These are phyloP conservation scores for Arachis hypogaea DNA, from an alignment of 306 rosid genomes.

Conservation along the genomic window DNA sequence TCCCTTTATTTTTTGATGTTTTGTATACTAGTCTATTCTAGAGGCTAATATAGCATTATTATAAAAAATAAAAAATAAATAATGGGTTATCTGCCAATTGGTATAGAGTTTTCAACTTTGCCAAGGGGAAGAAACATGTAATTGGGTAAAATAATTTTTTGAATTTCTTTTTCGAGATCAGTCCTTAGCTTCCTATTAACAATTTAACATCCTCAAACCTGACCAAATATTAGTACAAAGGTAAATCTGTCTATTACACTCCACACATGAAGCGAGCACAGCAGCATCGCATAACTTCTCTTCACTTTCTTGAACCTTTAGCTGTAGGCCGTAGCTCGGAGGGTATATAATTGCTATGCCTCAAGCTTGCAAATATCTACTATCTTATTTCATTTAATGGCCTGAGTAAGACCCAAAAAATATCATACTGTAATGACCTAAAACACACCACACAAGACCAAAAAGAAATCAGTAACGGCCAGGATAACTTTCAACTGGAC, in stretches of 20 bases:
- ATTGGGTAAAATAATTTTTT: not conserved
- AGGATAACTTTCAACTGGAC: slow-evolving; percentile 34
- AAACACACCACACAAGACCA: slow-evolving; percentile 19
- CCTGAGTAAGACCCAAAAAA: slow-evolving; percentile 33
- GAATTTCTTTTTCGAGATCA: not conserved
- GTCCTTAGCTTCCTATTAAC: not conserved
- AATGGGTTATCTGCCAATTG: too few relatives aligned
- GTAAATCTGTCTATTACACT: slow-evolving; percentile 22
- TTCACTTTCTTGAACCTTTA: slow-evolving; percentile 11
- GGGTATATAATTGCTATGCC: slow-evolving; percentile 4
- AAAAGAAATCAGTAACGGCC: slow-evolving; percentile 22
- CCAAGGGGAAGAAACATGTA: not conserved
- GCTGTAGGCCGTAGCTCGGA: slow-evolving; percentile 24
- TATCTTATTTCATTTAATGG: slow-evolving; percentile 25
- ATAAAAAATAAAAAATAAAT: too few relatives aligned
- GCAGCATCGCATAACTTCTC: not conserved
- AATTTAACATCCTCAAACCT: not conserved
- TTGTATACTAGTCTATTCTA: too few relatives aligned
- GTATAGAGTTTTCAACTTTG: not conserved
- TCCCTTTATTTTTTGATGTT: too few relatives aligned
- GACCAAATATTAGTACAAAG: not conserved
- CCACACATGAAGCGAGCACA: not conserved
- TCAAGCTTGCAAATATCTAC: slow-evolving; percentile 30
- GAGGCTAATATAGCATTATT: too few relatives aligned
- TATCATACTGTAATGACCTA: slow-evolving; percentile 20